Percentiles rank a stretch among this genome's conserved stretches.
Conservation (phyloP, 805 yeast genomes). For the Isabelozyma heimii region DNA sequence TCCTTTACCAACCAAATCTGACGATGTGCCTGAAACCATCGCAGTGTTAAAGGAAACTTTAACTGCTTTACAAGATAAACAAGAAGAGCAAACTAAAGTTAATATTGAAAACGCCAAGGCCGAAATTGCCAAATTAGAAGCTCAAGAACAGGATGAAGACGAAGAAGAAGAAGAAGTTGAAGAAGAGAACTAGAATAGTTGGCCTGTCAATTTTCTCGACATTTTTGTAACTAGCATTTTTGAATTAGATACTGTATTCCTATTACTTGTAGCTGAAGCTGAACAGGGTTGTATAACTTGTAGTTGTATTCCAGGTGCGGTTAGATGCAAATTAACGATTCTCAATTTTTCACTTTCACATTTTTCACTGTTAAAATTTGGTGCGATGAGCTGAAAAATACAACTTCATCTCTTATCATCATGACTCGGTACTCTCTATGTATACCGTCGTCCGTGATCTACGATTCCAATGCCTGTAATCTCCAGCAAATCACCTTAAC, state of each 20-base stretch:
- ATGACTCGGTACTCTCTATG: constrained; percentile 54
- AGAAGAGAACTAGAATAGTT: neutral
- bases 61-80: constrained; percentile 62
- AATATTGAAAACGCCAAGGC: constrained; percentile 76
- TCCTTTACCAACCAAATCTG: constrained; percentile 73
- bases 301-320: no score
- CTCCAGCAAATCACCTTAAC: constrained; percentile 71
- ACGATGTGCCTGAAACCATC: constrained; percentile 65
- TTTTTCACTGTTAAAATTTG: neutral
- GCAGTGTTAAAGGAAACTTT: constrained; percentile 71
- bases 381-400: neutral
- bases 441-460: constrained; percentile 67
- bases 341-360: neutral
- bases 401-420: neutral
- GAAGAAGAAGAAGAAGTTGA: constrained; percentile 36
- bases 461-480: constrained; percentile 53
- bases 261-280: no score
- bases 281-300: no score
- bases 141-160: constrained; percentile 31
- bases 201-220: no score
- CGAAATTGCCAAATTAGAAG: constrained; percentile 67
- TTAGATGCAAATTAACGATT: no score
- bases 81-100: constrained; percentile 76
- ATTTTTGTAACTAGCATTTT: neutral
- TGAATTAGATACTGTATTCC: neutral